Conservation (phyloP, 495 filamentous ascomycete species). For the Trichoderma reesei region DNA sequence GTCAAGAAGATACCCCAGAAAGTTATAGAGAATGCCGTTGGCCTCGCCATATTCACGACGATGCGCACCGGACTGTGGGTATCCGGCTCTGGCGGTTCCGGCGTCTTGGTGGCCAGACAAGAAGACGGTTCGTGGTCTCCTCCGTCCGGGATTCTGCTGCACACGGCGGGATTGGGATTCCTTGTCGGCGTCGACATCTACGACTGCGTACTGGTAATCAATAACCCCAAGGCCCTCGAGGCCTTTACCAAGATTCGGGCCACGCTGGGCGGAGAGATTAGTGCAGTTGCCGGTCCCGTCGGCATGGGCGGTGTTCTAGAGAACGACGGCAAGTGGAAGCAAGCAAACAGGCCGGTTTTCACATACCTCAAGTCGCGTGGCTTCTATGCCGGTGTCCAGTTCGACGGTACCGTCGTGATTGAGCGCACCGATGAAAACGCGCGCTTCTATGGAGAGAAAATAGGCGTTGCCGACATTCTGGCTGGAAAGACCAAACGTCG, state of each 20-base stretch:
- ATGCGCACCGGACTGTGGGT: constrained; percentile 68
- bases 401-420: constrained; percentile 70
- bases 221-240: constrained; percentile 58
- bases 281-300: constrained; percentile 61
- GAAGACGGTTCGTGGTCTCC: constrained; percentile 68
- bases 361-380: constrained; percentile 77
- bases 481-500: constrained; percentile 46
- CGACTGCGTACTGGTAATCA: constrained; percentile 76
- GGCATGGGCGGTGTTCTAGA: constrained; percentile 52
- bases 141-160: constrained; percentile 68
- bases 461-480: constrained; percentile 57
- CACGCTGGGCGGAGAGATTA: constrained; percentile 65
- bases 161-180: constrained; percentile 67
- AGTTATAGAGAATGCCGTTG: constrained; percentile 62
- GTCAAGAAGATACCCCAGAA: constrained; percentile 60
- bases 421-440: constrained; percentile 76
- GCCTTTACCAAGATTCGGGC: constrained; percentile 62
- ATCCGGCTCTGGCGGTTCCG: constrained; percentile 69
- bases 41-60: constrained; percentile 74
- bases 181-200: constrained; percentile 75
- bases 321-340: neutral
- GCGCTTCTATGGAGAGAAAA: constrained; percentile 54
- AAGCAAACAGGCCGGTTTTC: constrained; percentile 47
- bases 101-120: constrained; percentile 58
- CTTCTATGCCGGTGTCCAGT: constrained; percentile 65